Evolutionary conservation across 306 rosid species (phyloP).

Genomic region (Abrus precatorius): DNA sequence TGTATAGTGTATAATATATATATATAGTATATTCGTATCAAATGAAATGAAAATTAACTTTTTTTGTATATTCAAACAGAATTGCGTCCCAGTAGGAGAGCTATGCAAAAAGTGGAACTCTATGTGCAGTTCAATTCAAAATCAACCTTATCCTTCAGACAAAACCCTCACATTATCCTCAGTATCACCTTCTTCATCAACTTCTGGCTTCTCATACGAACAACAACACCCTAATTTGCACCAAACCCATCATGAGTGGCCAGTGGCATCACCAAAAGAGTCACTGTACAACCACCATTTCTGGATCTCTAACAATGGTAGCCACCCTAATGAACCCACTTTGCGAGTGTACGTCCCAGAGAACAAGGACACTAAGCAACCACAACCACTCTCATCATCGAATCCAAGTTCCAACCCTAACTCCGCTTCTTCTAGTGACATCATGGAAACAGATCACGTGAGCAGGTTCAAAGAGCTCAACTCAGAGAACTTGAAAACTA

Average conservation of each 20-base stretch:
- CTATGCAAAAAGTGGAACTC: slow-evolving; percentile 86
- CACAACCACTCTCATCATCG: slow-evolving; percentile 48
- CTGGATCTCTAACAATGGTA: slow-evolving; percentile 53
- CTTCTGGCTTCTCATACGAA: slow-evolving; percentile 74
- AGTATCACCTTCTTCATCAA: slow-evolving; percentile 73
- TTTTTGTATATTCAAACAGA: slow-evolving; percentile 61
- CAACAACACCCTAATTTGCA: slow-evolving; percentile 55
- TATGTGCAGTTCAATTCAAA: slow-evolving; percentile 69
- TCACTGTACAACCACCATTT: slow-evolving; percentile 52
- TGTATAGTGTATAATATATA: not conserved
- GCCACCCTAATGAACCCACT: slow-evolving; percentile 54
- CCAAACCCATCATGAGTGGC: slow-evolving; percentile 47
- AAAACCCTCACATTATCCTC: slow-evolving; percentile 70
- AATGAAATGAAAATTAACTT: slow-evolving; percentile 52
- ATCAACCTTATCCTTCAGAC: slow-evolving; percentile 62
- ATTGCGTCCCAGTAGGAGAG: slow-evolving; percentile 67
- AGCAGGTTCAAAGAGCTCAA: slow-evolving; percentile 72
- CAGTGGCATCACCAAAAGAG: slow-evolving; percentile 45
- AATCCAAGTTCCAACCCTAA: slow-evolving; percentile 71
- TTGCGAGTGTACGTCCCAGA: slow-evolving; percentile 67
- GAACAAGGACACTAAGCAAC: slow-evolving; percentile 16
- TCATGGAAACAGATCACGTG: slow-evolving; percentile 70
- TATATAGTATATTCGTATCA: slow-evolving; percentile 13
- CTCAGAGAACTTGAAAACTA: slow-evolving; percentile 68
- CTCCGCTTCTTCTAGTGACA: slow-evolving; percentile 71